Evolutionary conservation across 495 filamentous ascomycete genomes (phyloP), one percentile per base, ranked within the genome.

Genomic region (Hypomontagnella submonticulosa): DNA sequence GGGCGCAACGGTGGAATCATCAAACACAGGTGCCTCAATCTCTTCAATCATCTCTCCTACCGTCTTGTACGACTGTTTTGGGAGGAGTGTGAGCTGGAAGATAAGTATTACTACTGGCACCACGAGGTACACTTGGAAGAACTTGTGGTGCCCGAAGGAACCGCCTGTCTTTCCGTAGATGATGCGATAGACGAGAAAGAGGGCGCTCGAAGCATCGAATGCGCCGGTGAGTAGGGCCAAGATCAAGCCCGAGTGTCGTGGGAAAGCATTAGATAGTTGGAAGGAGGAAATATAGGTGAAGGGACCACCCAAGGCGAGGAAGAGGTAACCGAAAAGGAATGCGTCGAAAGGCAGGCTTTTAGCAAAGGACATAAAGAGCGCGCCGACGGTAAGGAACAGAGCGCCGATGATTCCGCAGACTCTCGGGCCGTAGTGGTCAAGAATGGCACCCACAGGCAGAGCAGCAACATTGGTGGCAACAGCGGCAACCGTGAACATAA

Each of bases 401-500:
- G 86, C 85, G 32, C 91, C 92, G 41, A 94, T 81, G 11, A 96
- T 75, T 1, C 91, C 90, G 54, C 88, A 87, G 4, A 92, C 82
- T 33, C 89, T 85, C 13, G 93, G 93, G 1, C 93, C 93, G 69
- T 86, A 96, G 46, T 85, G 83, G 71, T 97, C 93, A 4, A 97
- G 81, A 40, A 97, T 90, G 0, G 92, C 91, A 36, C 93, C 93
- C 3, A 96, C 86, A 10, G 92, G 92, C 2, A 96, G 80, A 7
- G 92, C 93, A 13, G 86, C 88, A 13, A 94, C 89, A 47, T 85
- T 86, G 34, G 93, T 96, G 4, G 84, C 88, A 13, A 96, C 93
- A 11, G 92, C 92, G n/a, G 92, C 92, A 34, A 91, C 83, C 30
- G 92, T 97, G 80, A 97, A 96, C 93, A 97, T 96, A 58, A 96